Evolutionary conservation across 1,139 yeast genomes (phyloP), one percentile per base, ranked within the genome.

Genomic region (Scheffersomyces segobiensis): DNA sequence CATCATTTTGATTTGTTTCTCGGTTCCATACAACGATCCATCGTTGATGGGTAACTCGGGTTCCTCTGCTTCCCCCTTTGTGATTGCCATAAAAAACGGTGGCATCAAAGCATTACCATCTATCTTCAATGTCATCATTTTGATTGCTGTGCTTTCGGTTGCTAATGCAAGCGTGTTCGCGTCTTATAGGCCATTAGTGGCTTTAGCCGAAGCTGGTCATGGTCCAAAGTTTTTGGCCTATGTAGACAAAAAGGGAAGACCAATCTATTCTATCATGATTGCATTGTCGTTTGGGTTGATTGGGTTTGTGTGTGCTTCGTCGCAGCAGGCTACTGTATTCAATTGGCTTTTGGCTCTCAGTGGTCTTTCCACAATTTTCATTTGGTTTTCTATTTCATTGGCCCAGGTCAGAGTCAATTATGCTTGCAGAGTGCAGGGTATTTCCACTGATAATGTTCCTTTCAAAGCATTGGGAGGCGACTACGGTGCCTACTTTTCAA

Each of bases 321-420:
- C 57, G 3, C 54, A 57, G 20, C 65, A 67, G 50, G 63, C 61
- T 3, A 59, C 57, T 2, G 71, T 69, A 17, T 79, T 79, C 62
- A 67, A 61, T 39, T 79, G 83, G 83, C 69, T 79, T 57, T 69
- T 78, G 57, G 76, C 81, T 56, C 72, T 78, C 5, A 70, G 77
- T 55, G 82, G 81, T 4, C 69, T 79, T 57, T 73, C 79, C 46
- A 75, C 82, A 14, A 67, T 79, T 48, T 77, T 78, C 63, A 70
- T 74, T 51, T 79, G 82, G 82, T 71, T 74, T 20, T 60, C 70
- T 14, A 67, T 68, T 50, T 57, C 69, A 10, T 62, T 67, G 26
- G 63, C 71, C 8, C 70, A 68, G 51, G 64, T 69, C 48, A 61
- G 71, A 50, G 68, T 68, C 59, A 64, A 70, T 50, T 62, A 63